A percentile compares a stretch with the other conserved stretches of the same genome.
Evolutionary conservation across 768 basidiomycete genomes (phyloP).

Genomic region (Macrolepiota dolichaula): DNA sequence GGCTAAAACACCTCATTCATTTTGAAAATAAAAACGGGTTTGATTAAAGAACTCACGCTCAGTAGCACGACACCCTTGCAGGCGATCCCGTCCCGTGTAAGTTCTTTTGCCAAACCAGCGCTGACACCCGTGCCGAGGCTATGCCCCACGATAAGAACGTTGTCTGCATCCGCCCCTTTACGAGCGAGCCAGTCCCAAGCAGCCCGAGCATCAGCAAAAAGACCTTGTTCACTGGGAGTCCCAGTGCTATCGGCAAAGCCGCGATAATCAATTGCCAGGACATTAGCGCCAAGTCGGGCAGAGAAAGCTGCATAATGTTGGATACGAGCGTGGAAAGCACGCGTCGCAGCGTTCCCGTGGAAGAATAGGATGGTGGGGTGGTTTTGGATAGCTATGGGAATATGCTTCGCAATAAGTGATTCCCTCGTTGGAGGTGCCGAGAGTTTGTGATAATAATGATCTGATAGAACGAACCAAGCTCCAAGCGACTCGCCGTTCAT

Average conservation of each 20-base stretch:
- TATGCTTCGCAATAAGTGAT: conserved; percentile 33
- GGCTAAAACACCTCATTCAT: conserved; percentile 29
- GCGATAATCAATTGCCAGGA: conserved; percentile 87
- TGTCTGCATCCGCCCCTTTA: conserved; percentile 51
- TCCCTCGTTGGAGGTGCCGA: conserved; percentile 35
- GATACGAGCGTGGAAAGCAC: conserved; percentile 67
- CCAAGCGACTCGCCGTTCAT: conserved; percentile 78
- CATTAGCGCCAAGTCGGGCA: conserved; percentile 65
- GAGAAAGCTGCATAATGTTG: conserved; percentile 64
- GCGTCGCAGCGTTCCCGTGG: conserved; percentile 86
- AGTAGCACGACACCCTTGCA: conserved; percentile 49
- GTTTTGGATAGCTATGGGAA: conserved; percentile 50
- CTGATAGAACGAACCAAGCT: conserved; percentile 81
- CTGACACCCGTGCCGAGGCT: conserved; percentile 86
- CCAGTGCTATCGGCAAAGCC: conserved; percentile 90
- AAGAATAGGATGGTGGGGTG: conserved; percentile 85
- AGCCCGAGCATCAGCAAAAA: conserved; percentile 68
- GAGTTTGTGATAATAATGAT: conserved; percentile 54
- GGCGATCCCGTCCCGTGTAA: conserved; percentile 40
- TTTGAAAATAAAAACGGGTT: conserved; percentile 36
- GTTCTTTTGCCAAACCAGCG: conserved; percentile 42
- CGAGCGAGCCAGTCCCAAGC: conserved; percentile 77
- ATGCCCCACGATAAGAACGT: conserved; percentile 79
- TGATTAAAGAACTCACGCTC: conserved; percentile 27
- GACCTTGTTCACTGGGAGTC: conserved; percentile 69